These are phyloP conservation scores for Exophiala bonariae DNA, from an alignment of 2,329 filamentous ascomycete genomes.

Conservation along the genomic window DNA sequence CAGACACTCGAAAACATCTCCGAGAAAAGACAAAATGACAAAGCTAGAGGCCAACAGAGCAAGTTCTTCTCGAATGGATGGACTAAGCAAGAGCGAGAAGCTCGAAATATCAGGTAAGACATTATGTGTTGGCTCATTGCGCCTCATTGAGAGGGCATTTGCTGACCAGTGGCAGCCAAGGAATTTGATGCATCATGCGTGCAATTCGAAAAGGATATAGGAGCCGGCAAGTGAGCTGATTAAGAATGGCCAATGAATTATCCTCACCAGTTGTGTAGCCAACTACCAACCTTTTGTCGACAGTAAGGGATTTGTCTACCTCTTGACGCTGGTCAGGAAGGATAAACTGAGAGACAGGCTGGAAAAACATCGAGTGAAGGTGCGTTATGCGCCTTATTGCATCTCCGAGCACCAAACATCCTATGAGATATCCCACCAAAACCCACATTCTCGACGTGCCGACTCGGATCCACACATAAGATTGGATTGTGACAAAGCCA, in stretches of 20 bases:
- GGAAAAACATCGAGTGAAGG: constrained; percentile 61
- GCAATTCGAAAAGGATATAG: constrained; percentile 26
- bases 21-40: neutral
- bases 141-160: no score
- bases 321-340: constrained; percentile 59
- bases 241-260: neutral
- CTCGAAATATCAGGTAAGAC: neutral
- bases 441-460: neutral
- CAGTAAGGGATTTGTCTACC: constrained; percentile 61
- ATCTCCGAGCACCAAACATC: constrained; percentile 4
- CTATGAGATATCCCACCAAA: constrained; percentile 7
- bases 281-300: constrained; percentile 68
- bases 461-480: neutral
- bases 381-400: constrained; percentile 40
- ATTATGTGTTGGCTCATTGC: no score
- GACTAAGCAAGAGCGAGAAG: neutral
- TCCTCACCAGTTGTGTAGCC: constrained; percentile 39
- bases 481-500: neutral
- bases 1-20: no score
- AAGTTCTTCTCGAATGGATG: neutral
- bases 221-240: constrained; percentile 19
- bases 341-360: constrained; percentile 50
- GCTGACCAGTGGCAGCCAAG: constrained; percentile 9
- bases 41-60: neutral
- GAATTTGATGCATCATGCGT: constrained; percentile 25